Base-by-base conservation (phyloP, 1,139 yeast species). In the Scheffersomyces insectosa region DNA sequence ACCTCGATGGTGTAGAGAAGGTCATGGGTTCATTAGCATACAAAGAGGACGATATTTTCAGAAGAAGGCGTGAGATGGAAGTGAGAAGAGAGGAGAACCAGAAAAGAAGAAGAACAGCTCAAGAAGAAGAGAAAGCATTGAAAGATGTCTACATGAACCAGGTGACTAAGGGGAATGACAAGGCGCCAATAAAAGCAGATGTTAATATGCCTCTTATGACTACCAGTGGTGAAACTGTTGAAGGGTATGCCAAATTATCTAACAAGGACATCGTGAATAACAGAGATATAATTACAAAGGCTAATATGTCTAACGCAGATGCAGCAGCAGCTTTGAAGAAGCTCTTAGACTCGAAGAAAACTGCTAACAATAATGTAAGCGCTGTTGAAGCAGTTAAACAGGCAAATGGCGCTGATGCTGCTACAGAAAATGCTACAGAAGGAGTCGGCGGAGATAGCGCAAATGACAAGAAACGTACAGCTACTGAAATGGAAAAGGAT, bases 21-120 rank as follows among this genome's bases (percentile, higher is more conserved):
- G 68, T 95, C 48, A 69, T 95, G 68, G 63, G 67, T 29, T 80
- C 76, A 28, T 72, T 95, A 44, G 88, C 93, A 5, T 59, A 69
- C 34, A 84, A 85, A 59, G 99, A 93, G 59, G 87, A 81, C 43
- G 85, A 78, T n/a, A 88, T 93, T 42, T 88, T 93, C 65, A 74
- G 80, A 45, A 76, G 77, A 43, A 77, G 88, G 52, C 83, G 81
- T 52, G 87, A 83, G 28, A 78, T 76, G 42, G 96, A 89, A 56
- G 67, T 70, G 36, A 75, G 95, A 48, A 73, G 85, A 47, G 82
- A 80, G 49, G 88, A 82, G 40, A 78, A 79, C 42, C 76, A 74
- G 43, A 81, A 84, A 54, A 75, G 91, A 52, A 75, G 91, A 47
- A 78, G 76, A 51, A 32, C 41, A 16, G 44, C 60, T 12, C 64